Conservation (phyloP, 805 yeast genomes). For the Ogataea pignaliae region DNA sequence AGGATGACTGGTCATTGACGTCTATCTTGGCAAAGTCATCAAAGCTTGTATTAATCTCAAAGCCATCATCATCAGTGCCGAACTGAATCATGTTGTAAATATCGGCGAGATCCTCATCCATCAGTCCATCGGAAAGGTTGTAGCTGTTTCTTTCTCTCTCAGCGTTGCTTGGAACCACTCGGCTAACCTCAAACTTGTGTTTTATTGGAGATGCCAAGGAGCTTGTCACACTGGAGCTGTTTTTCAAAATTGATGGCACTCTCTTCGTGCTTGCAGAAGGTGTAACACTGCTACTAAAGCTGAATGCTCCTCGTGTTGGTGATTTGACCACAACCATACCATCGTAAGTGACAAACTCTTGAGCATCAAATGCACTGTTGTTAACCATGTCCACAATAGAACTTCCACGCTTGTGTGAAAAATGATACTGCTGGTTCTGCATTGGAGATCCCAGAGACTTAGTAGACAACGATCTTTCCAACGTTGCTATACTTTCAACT, state of each 20-base stretch:
- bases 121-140: slow-evolving; percentile 5
- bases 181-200: neutral
- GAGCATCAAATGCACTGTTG: slow-evolving; percentile 8
- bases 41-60: slow-evolving; percentile 22
- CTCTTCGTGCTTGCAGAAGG: neutral
- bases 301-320: slow-evolving; percentile 5
- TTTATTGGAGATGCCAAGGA: slow-evolving; percentile 8
- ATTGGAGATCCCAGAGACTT: slow-evolving; percentile 23
- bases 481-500: slow-evolving; percentile 66
- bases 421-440: too few relatives aligned
- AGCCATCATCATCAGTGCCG: slow-evolving; percentile 20
- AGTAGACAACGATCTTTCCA: slow-evolving; percentile 62
- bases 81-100: slow-evolving; percentile 28
- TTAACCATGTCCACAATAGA: slow-evolving; percentile 26
- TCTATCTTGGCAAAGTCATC: neutral
- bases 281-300: too few relatives aligned
- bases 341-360: slow-evolving; percentile 24
- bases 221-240: slow-evolving; percentile 6
- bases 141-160: neutral
- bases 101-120: slow-evolving; percentile 21
- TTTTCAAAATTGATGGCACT: slow-evolving; percentile 1
- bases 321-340: slow-evolving; percentile 46
- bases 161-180: neutral
- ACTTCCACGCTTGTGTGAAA: slow-evolving; percentile 6
- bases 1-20: too few relatives aligned